phyloP scores from a whole-genome alignment of 78 protist genomes.

The Dictyostelium intermedium region DNA sequence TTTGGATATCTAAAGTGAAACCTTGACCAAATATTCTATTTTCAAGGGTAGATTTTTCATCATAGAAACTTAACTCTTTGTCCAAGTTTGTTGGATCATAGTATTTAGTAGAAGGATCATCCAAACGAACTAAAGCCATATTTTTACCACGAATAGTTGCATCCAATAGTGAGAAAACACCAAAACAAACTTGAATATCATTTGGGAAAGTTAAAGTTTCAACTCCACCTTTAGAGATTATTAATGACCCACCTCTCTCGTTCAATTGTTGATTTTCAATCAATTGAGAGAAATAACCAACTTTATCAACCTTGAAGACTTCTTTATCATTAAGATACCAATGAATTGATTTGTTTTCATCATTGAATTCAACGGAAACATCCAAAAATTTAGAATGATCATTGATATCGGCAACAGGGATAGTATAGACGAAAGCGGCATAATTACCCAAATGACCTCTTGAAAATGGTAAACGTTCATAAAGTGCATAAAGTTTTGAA shows the following conservation, averaged over 20 bases:
- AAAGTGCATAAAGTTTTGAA: not conserved
- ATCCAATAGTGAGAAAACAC: conserved; percentile 3
- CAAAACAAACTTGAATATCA: not conserved
- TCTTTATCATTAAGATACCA: not conserved
- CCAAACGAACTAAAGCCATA: not conserved
- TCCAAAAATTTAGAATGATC: not conserved
- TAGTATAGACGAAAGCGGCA: not conserved
- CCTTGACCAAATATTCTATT: conserved; percentile 10
- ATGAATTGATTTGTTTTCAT: not conserved
- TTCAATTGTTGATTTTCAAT: not conserved
- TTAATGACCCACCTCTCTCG: not conserved
- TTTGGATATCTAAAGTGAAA: not conserved
- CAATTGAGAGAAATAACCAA: not conserved
- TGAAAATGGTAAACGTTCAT: conserved; percentile 32
- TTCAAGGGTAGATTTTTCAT: not conserved
- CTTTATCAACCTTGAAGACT: not conserved
- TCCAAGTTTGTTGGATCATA: not conserved
- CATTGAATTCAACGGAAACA: not conserved
- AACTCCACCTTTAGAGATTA: conserved; percentile 15
- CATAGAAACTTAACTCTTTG: not conserved
- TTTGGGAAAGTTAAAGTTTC: not conserved
- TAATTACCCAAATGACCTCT: not conserved
- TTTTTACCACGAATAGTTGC: not conserved
- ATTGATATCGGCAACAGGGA: not conserved
- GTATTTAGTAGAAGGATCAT: not conserved